Evolutionary conservation across 2,329 filamentous ascomycete genomes (phyloP).

Genomic region (Fragosphaeria purpurea): DNA sequence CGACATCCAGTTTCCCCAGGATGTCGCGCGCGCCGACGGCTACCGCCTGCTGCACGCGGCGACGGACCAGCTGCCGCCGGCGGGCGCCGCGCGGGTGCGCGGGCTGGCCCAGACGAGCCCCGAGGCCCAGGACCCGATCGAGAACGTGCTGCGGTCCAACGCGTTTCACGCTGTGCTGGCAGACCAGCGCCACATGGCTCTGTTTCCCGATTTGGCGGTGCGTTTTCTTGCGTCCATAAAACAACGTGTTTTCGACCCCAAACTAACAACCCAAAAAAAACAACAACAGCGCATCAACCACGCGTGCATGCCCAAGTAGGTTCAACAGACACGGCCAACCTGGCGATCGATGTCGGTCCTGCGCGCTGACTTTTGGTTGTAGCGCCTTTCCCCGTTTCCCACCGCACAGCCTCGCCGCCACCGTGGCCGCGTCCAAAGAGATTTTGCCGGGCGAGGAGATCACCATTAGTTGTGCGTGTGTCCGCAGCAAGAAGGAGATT

Average conservation of each 20-base stretch:
- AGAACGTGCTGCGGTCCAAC: constrained; percentile 26
- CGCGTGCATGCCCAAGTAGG: constrained; percentile 26
- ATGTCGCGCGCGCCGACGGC: constrained; percentile 17
- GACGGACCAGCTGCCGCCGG: constrained; percentile 19
- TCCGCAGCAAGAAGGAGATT: no score
- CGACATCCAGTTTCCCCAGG: constrained; percentile 20
- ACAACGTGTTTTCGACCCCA: background rate
- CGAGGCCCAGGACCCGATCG: constrained; percentile 19
- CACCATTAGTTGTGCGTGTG: constrained; percentile 16
- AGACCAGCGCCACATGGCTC: constrained; percentile 14
- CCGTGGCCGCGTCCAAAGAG: constrained; percentile 13
- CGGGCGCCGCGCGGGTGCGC: constrained; percentile 18
- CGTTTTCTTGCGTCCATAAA: background rate
- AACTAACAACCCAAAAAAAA: no score
- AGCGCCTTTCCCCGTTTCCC: constrained; percentile 24
- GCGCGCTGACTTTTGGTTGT: background rate
- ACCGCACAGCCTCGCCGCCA: constrained; percentile 14
- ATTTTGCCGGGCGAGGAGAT: constrained; percentile 19
- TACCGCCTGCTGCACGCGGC: constrained; percentile 21
- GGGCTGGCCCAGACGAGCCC: constrained; percentile 19
- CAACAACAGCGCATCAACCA: constrained; percentile 21
- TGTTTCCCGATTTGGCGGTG: constrained; percentile 8
- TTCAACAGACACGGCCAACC: no score
- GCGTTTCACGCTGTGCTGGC: constrained; percentile 22
- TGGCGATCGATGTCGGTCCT: no score